phyloP scores from a whole-genome alignment of 805 yeast species.

The Candida silvicultrix region DNA sequence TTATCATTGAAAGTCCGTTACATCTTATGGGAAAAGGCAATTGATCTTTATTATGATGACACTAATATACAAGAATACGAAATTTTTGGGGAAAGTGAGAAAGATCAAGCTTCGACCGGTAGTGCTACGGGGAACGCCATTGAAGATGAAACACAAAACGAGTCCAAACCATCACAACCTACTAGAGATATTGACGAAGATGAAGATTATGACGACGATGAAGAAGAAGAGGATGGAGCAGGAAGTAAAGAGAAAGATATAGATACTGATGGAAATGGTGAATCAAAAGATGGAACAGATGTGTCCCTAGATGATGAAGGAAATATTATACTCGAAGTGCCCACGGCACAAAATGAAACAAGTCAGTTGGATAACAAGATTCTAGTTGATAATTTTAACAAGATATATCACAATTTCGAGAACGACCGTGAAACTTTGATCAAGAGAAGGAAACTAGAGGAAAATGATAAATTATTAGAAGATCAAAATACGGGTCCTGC shows the following conservation, averaged over 20 bases:
- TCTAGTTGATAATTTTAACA: slow-evolving; percentile 57
- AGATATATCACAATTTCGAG: slow-evolving; percentile 71
- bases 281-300: slow-evolving; percentile 12
- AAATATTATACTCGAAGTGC: slow-evolving; percentile 24
- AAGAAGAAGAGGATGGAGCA: slow-evolving; percentile 15
- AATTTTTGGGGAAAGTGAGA: slow-evolving; percentile 3
- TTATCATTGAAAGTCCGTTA: slow-evolving; percentile 61
- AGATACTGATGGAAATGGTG: not conserved
- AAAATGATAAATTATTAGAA: slow-evolving; percentile 64
- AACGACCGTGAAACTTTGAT: slow-evolving; percentile 68
- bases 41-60: slow-evolving; percentile 35
- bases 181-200: slow-evolving; percentile 16
- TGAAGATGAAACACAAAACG: not conserved
- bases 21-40: slow-evolving; percentile 66
- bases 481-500: slow-evolving; percentile 10
- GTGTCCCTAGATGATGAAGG: slow-evolving; percentile 19
- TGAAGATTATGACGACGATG: slow-evolving; percentile 23
- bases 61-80: slow-evolving; percentile 12
- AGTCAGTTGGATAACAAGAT: slow-evolving; percentile 27
- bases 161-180: not conserved
- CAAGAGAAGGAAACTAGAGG: slow-evolving; percentile 71
- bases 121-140: not conserved
- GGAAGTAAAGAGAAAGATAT: slow-evolving; percentile 3
- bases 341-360: slow-evolving; percentile 29
- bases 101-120: not conserved